A percentile compares a stretch with the other conserved stretches of the same genome.
Evolutionary conservation across 805 yeast species (phyloP).

Genomic region (Candida silvicultrix): DNA sequence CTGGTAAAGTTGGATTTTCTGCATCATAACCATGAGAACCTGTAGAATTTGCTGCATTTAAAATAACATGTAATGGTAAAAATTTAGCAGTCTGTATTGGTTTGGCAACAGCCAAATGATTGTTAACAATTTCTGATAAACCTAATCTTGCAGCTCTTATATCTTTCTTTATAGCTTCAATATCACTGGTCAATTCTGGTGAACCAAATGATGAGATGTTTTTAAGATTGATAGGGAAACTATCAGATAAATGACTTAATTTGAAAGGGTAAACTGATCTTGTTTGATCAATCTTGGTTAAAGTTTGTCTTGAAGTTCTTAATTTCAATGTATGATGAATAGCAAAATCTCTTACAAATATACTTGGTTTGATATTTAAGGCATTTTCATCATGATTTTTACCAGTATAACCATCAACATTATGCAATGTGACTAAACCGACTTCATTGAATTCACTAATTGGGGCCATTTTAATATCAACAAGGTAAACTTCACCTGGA

Average conservation of each 20-base stretch:
- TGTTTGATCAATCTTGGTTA: conserved; percentile 63
- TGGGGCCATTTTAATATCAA: conserved; percentile 81
- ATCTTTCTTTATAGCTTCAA: conserved; percentile 44
- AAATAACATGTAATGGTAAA: conserved; percentile 61
- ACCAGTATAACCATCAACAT: conserved; percentile 59
- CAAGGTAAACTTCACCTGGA: conserved; percentile 80
- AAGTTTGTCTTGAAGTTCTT: conserved; percentile 63
- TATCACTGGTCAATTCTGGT: conserved; percentile 24
- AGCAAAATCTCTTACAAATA: conserved; percentile 84
- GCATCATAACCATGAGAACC: conserved; percentile 66
- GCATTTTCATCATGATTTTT: conserved; percentile 46
- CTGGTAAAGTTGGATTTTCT: conserved; percentile 59
- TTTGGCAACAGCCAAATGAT: conserved; percentile 68
- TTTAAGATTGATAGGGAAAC: conserved; percentile 50
- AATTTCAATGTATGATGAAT: conserved; percentile 71
- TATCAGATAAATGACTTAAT: conserved; percentile 59
- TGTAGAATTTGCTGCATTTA: conserved; percentile 58
- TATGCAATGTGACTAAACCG: conserved; percentile 65
- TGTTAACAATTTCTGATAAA: conserved; percentile 69
- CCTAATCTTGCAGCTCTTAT: conserved; percentile 66
- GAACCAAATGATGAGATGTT: conserved; percentile 24
- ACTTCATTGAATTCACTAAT: conserved; percentile 44
- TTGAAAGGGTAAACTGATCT: conserved; percentile 91
- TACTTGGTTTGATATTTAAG: conserved; percentile 57
- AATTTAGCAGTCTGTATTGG: conserved; percentile 70